Evolutionary conservation across 192 early-diverging fungal genomes (phyloP).

Genomic region (Mortierella hygrophila): DNA sequence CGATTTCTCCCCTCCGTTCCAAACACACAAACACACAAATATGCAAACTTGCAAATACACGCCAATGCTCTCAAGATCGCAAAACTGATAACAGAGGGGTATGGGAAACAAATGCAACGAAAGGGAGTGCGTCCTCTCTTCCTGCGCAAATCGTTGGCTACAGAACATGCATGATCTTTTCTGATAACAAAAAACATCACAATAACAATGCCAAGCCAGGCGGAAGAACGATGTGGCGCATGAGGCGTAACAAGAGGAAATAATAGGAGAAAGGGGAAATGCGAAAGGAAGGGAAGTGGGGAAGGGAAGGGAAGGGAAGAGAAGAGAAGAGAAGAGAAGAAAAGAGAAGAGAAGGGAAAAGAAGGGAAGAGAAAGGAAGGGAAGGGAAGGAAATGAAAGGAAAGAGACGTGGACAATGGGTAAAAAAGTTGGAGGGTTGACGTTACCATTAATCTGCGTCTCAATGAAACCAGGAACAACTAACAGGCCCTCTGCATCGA

Average conservation of each 20-base stretch:
- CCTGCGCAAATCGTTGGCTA: not conserved
- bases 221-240: not conserved
- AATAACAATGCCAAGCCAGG: not conserved
- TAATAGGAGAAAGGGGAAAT: not conserved
- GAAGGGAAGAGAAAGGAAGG: no score
- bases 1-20: no score
- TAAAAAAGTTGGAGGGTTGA: not conserved
- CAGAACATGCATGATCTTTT: not conserved
- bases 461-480: constrained; percentile 87
- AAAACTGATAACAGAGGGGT: not conserved
- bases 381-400: not conserved
- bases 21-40: constrained; percentile 23
- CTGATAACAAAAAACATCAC: not conserved
- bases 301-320: not conserved
- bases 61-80: not conserved
- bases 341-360: not conserved
- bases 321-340: not conserved
- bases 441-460: constrained; percentile 79
- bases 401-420: not conserved
- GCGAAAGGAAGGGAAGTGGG: not conserved
- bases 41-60: not conserved
- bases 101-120: not conserved
- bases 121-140: not conserved
- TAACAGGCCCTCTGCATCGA: constrained; percentile 79
- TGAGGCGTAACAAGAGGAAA: not conserved